Base-by-base conservation (phyloP, 108 stramenopile genomes). In the Cyclostephanos tholiformis region DNA sequence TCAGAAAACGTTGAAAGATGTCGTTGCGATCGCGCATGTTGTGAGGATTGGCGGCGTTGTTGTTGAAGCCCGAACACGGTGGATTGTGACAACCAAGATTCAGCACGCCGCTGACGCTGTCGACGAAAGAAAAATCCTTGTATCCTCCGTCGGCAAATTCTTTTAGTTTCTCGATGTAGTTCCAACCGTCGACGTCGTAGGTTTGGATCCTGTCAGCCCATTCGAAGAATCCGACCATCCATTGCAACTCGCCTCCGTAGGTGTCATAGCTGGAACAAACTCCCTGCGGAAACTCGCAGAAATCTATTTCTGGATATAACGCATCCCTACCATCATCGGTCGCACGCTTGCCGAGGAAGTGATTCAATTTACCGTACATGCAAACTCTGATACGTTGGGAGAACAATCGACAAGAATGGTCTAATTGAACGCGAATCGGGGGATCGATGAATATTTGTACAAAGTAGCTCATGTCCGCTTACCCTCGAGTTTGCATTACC, bases 311-410 rank as follows among this genome's bases (percentile, higher is more conserved):
- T 0, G 80, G 80, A 38, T 82, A 82, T 20, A 64, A 50, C 23
- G 65, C 35, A 35, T 48, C 43, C 30, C 80, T 50, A 13, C 76
- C 76, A 43, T 82, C 80, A 58, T 58, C 67, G 38, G 80, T 61
- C 19, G 80, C 80, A 12, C 80, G 44, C 17, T 51, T 57, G 22
- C 80, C 80, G 6, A 82, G 36, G 13, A 36, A 72, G 53, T 82
- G 72, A 65, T 82, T 82, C 36, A 82, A 48, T 51, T 82, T 84
- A 53, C 84, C 80, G 56, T 79, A 82, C 56, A 77, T 84, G 64
- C 80, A 72, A 19, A 56, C 23, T 13, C 50, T 51, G 50, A 20
- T 51, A 36, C 36, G 36, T 36, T 36, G 36, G 36, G 6, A 36
- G 36, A 36, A 36, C 36, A 36, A 4, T 7, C 7, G 19, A 9